Evolutionary conservation across 495 filamentous ascomycete genomes (phyloP).

Genomic region (Hypoxylon intermedium): DNA sequence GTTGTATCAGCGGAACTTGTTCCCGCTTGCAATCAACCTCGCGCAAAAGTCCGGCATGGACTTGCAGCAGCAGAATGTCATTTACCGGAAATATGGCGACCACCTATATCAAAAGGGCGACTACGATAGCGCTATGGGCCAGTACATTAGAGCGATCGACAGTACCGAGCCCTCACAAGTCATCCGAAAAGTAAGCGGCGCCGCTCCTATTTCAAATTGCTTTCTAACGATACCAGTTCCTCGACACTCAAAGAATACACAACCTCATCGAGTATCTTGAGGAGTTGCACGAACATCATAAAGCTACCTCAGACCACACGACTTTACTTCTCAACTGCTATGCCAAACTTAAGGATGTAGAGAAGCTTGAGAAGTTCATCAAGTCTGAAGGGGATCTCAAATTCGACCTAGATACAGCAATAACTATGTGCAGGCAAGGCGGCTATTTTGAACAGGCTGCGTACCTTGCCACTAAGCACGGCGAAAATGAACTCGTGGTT

Average conservation of each 20-base stretch:
- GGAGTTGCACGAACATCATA: constrained; percentile 92
- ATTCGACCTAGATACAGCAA: constrained; percentile 96
- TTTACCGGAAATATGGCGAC: constrained; percentile 93
- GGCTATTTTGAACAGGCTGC: constrained; percentile 98
- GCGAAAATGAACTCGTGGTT: constrained; percentile 91
- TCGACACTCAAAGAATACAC: constrained; percentile 95
- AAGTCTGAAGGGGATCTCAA: constrained; percentile 93
- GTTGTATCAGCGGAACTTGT: constrained; percentile 91
- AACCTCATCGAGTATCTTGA: constrained; percentile 98
- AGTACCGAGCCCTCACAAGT: constrained; percentile 94
- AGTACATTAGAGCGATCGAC: constrained; percentile 94
- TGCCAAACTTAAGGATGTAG: constrained; percentile 93
- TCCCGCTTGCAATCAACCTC: constrained; percentile 87
- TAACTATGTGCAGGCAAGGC: constrained; percentile 95
- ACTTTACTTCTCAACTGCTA: constrained; percentile 96
- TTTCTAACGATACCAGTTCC: constrained; percentile 64
- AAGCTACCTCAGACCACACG: constrained; percentile 94
- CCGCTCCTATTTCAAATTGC: too few relatives aligned
- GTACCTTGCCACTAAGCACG: constrained; percentile 91
- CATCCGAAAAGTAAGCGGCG: constrained; percentile 75
- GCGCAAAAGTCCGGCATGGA: constrained; percentile 88
- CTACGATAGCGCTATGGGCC: constrained; percentile 97
- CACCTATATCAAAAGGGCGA: constrained; percentile 93
- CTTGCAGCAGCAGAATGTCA: constrained; percentile 80
- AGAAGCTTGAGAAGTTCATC: constrained; percentile 95